Evolutionary conservation across 441 rosid species (phyloP), one percentile per base, ranked within the genome.

Genomic region (Arabidopsis lyrata): DNA sequence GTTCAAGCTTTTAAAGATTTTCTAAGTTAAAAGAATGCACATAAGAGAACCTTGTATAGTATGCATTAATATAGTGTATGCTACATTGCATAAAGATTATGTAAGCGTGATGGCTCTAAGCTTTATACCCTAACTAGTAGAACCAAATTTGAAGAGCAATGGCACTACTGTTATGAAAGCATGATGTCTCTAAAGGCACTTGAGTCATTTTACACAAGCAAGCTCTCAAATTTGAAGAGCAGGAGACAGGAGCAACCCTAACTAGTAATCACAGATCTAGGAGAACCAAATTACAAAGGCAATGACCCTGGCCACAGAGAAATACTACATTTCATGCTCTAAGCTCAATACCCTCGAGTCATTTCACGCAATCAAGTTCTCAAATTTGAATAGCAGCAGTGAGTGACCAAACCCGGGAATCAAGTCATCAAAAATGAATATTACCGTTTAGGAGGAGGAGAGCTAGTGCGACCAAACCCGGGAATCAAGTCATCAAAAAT

Each of bases 401-500:
- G n/a, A n/a, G n/a, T n/a, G n/a, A n/a, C n/a, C n/a, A n/a, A n/a
- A n/a, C n/a, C n/a, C n/a, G n/a, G n/a, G n/a, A n/a, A n/a, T n/a
- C n/a, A n/a, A n/a, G n/a, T n/a, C n/a, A n/a, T n/a, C n/a, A n/a
- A n/a, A n/a, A n/a, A n/a, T n/a, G n/a, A n/a, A n/a, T n/a, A n/a
- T 2, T 45, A 74, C 77, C 95, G 84, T 65, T 74, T 71, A 64
- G 81, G 20, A 54, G 94, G 84, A 50, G 55, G 55, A 14, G 55
- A 50, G 55, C 14, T 50, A 50, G 31, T 20, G 31, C 55, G 55
- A 69, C 94, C 93, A 69, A 89, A 92, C 50, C 97, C 97, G 34
- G 89, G 86, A 42, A 89, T 79, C 83, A 92, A 77, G 67, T 85
- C 97, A 72, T 90, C 95, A 60, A 88, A 89, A 70, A 42, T 80